A percentile compares a stretch with the other conserved stretches of the same genome.
These are phyloP conservation scores for Rhodotorula diobovata DNA, from an alignment of 768 basidiomycete species.

Conservation along the genomic window DNA sequence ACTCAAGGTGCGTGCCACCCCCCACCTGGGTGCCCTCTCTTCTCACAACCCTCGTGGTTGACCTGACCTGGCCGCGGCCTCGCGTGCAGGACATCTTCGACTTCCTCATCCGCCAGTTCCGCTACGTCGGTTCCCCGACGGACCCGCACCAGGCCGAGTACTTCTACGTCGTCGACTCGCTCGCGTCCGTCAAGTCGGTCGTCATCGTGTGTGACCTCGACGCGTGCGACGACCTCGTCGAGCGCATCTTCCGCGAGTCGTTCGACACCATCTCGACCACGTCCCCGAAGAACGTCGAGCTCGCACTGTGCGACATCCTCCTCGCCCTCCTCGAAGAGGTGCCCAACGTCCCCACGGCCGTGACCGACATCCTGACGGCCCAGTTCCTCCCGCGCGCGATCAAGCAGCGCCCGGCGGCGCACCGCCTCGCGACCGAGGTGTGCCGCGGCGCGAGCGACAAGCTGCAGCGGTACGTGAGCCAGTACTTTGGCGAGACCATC, in stretches of 20 bases:
- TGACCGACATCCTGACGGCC: slow-evolving; percentile 72
- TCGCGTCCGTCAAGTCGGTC: slow-evolving; percentile 90
- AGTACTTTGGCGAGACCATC: slow-evolving; percentile 87
- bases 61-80: no score
- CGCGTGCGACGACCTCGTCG: slow-evolving; percentile 73
- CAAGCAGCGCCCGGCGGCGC: slow-evolving; percentile 50
- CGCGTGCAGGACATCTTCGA: slow-evolving; percentile 78
- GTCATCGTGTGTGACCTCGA: slow-evolving; percentile 87
- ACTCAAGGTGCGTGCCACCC: slow-evolving; percentile 52
- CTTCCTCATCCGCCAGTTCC: slow-evolving; percentile 86
- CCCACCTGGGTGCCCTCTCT: not conserved
- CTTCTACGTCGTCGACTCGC: slow-evolving; percentile 85
- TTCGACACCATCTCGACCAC: slow-evolving; percentile 71
- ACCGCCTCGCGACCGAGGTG: slow-evolving; percentile 75
- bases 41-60: not conserved
- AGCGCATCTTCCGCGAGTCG: slow-evolving; percentile 74
- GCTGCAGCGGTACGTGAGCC: slow-evolving; percentile 79
- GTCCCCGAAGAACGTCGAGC: slow-evolving; percentile 73
- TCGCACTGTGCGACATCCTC: slow-evolving; percentile 83
- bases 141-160: slow-evolving; percentile 79
- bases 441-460: slow-evolving; percentile 79
- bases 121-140: slow-evolving; percentile 47
- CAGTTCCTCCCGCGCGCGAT: slow-evolving; percentile 67
- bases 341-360: slow-evolving; percentile 66
- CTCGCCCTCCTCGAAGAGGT: slow-evolving; percentile 84